A percentile compares a stretch with the other conserved stretches of the same genome.
phyloP scores from a whole-genome alignment of 148 eudicot genomes.

The Heliosperma pusillum region DNA sequence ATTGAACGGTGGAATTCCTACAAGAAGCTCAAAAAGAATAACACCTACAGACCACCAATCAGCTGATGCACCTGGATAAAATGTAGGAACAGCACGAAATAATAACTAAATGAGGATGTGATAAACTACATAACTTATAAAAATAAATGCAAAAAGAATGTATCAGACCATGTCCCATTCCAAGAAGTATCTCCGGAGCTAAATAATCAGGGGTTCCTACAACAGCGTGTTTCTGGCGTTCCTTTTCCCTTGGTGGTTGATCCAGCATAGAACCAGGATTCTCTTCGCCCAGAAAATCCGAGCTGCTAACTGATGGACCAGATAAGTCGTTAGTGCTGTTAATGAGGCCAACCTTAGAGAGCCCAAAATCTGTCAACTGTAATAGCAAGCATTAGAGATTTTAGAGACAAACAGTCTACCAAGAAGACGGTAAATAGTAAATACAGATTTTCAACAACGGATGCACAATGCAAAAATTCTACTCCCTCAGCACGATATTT shows the following conservation, averaged over 20 bases:
- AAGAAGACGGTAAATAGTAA: neutral
- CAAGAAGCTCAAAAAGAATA: slow-evolving; percentile 91
- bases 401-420: slow-evolving; percentile 27
- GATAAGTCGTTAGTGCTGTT: slow-evolving; percentile 91
- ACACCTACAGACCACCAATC: slow-evolving; percentile 99
- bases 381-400: slow-evolving; percentile 39
- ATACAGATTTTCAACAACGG: neutral
- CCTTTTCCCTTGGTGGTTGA: slow-evolving; percentile 41
- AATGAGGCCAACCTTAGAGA: slow-evolving; percentile 96
- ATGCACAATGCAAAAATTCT: neutral
- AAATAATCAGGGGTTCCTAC: slow-evolving; percentile 99
- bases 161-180: slow-evolving; percentile 90
- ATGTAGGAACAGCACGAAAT: slow-evolving; percentile 19
- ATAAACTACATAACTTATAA: neutral
- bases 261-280: slow-evolving; percentile 33
- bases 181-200: slow-evolving; percentile 99
- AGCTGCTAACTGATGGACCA: slow-evolving; percentile 65
- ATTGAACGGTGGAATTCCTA: slow-evolving; percentile 96
- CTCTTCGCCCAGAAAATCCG: slow-evolving; percentile 55
- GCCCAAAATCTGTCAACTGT: slow-evolving; percentile 99
- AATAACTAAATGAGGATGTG: slow-evolving; percentile 8
- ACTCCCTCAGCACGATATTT: too few species aligned
- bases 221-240: slow-evolving; percentile 69
- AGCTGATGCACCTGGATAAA: slow-evolving; percentile 73
- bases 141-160: slow-evolving; percentile 5